Conservation (phyloP, 2,329 filamentous ascomycete species). For the Fusarium ambrosium region DNA sequence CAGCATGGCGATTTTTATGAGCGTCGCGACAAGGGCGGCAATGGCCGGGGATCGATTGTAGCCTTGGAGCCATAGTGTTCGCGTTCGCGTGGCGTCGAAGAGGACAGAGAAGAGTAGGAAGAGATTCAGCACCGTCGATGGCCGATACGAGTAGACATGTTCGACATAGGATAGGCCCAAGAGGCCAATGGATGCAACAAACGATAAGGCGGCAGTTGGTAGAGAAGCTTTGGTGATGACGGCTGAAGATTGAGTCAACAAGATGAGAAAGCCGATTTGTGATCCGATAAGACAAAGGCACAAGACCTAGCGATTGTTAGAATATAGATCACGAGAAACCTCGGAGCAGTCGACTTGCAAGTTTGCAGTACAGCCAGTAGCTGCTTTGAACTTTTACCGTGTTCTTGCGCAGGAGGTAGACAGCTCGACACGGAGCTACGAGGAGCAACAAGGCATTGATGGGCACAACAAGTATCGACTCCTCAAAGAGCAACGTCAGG, state of each 20-base stretch:
- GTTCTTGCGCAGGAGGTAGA: slow-evolving; percentile 37
- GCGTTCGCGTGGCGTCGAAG: slow-evolving; percentile 25
- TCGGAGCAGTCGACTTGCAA: slow-evolving; percentile 23
- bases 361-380: slow-evolving; percentile 34
- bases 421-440: slow-evolving; percentile 38
- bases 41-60: slow-evolving; percentile 22
- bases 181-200: slow-evolving; percentile 25
- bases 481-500: slow-evolving; percentile 62
- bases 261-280: slow-evolving; percentile 27
- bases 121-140: slow-evolving; percentile 34
- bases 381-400: slow-evolving; percentile 36
- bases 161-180: slow-evolving; percentile 33
- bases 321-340: neutral
- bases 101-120: slow-evolving; percentile 30
- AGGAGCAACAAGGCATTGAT: slow-evolving; percentile 48
- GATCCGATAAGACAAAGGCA: slow-evolving; percentile 21
- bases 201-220: slow-evolving; percentile 16
- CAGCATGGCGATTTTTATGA: slow-evolving; percentile 24
- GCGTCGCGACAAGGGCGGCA: slow-evolving; percentile 18
- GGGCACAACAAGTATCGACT: slow-evolving; percentile 49
- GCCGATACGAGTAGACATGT: slow-evolving; percentile 37
- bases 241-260: slow-evolving; percentile 23
- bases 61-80: slow-evolving; percentile 38
- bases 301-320: slow-evolving; percentile 29
- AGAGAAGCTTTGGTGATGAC: slow-evolving; percentile 27